phyloP scores from a whole-genome alignment of 2,329 filamentous ascomycete genomes.

The Aphanoascus verrucosus region DNA sequence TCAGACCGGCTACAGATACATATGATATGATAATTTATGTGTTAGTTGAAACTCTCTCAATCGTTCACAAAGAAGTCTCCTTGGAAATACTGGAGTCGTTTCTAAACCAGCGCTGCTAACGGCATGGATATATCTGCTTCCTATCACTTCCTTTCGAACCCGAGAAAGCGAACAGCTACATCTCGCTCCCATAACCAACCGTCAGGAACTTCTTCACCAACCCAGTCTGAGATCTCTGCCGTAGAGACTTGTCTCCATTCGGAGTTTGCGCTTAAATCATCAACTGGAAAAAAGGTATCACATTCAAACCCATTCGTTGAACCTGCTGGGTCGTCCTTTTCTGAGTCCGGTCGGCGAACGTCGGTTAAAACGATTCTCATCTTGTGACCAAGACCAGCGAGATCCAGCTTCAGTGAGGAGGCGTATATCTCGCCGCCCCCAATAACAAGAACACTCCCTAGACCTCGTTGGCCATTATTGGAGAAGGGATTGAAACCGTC shows the following conservation, averaged over 20 bases:
- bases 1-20: too few species aligned
- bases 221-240: constrained; percentile 32
- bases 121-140: neutral
- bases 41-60: too few species aligned
- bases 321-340: constrained; percentile 10
- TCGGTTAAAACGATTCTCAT: constrained; percentile 35
- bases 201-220: constrained; percentile 32
- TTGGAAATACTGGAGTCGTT: too few species aligned
- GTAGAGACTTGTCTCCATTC: constrained; percentile 28
- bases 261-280: constrained; percentile 23
- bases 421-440: constrained; percentile 80
- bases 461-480: constrained; percentile 15
- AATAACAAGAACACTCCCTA: constrained; percentile 68
- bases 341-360: constrained; percentile 23
- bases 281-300: constrained; percentile 40
- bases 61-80: too few species aligned
- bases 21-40: too few species aligned
- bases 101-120: too few species aligned
- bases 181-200: constrained; percentile 41
- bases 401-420: constrained; percentile 46
- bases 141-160: constrained; percentile 31
- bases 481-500: constrained; percentile 13
- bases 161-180: constrained; percentile 40
- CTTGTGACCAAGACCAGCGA: constrained; percentile 6
- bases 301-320: constrained; percentile 32